Percentiles rank a stretch among this genome's conserved stretches.
These are phyloP conservation scores for Orbilia quercus DNA, from an alignment of 2,329 filamentous ascomycete species.

Conservation along the genomic window DNA sequence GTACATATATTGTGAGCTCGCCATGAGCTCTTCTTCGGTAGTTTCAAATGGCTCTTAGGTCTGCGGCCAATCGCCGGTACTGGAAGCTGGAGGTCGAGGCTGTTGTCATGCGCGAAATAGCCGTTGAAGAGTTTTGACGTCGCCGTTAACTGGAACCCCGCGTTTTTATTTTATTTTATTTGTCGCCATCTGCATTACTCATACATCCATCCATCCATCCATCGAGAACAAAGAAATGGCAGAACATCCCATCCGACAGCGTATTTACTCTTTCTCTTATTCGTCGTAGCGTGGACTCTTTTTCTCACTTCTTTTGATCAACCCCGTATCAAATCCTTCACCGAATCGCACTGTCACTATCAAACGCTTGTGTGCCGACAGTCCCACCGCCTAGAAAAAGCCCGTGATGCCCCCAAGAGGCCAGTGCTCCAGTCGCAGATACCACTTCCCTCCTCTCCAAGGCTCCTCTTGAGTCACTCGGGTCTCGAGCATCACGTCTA, in stretches of 20 bases:
- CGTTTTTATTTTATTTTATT: conserved; percentile 15
- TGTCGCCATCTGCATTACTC: conserved; percentile 18
- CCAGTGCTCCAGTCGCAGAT: conserved; percentile 44
- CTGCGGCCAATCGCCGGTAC: neutral
- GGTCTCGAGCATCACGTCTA: neutral
- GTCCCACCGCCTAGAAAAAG: conserved; percentile 22
- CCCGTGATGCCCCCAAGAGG: conserved; percentile 51
- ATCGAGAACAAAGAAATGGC: conserved; percentile 24
- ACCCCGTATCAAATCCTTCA: neutral
- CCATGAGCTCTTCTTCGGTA: neutral
- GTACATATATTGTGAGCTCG: neutral
- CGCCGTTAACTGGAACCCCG: conserved; percentile 22
- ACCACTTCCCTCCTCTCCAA: conserved; percentile 50
- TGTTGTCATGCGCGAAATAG: conserved; percentile 1
- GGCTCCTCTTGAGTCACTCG: conserved; percentile 42
- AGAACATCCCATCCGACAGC: conserved; percentile 6
- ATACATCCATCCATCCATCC: conserved; percentile 1
- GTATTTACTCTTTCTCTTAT: conserved; percentile 3
- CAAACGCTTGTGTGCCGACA: conserved; percentile 12
- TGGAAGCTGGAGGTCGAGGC: neutral
- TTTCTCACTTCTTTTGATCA: conserved; percentile 8
- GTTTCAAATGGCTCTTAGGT: neutral
- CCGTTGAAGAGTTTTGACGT: conserved; percentile 25
- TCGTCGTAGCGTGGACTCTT: conserved; percentile 7
- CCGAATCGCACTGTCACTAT: neutral